These are phyloP conservation scores for Diaporthe nobilis DNA, from an alignment of 2,329 filamentous ascomycete species.

Conservation along the genomic window DNA sequence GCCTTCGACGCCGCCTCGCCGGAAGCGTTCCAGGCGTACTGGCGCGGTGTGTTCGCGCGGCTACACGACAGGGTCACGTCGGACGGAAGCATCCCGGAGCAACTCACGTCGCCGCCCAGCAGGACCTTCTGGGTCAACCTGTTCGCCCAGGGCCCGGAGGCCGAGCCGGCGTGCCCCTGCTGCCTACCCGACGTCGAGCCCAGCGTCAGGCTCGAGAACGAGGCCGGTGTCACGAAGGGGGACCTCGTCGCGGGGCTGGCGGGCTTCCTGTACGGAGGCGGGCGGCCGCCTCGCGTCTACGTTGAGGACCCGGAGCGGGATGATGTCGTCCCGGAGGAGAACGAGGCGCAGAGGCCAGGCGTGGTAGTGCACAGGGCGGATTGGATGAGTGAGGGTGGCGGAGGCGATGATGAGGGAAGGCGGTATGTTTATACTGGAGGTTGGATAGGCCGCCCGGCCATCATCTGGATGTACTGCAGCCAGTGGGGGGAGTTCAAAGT, in stretches of 20 bases:
- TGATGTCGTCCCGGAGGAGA: neutral
- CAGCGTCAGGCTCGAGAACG: neutral
- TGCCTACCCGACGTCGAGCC: constrained; percentile 17
- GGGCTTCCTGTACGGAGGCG: neutral
- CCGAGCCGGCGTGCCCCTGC: constrained; percentile 5
- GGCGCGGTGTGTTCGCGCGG: constrained; percentile 7
- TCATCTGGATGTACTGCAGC: constrained; percentile 23
- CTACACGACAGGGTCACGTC: neutral
- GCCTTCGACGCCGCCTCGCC: neutral
- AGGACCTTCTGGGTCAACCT: neutral
- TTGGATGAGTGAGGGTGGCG: neutral
- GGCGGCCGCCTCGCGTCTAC: neutral
- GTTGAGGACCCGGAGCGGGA: neutral
- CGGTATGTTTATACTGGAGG: neutral
- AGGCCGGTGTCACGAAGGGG: neutral
- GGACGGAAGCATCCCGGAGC: neutral
- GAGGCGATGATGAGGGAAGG: neutral
- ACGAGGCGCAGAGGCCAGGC: neutral
- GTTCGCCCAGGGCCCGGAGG: neutral
- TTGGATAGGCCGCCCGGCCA: neutral
- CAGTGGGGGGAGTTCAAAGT: neutral
- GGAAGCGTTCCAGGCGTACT: neutral
- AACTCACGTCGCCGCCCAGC: constrained; percentile 13
- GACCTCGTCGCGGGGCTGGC: neutral
- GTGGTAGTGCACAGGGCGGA: neutral